phyloP scores from a whole-genome alignment of 768 basidiomycete species.

The Xerocomellus amylosporus region DNA sequence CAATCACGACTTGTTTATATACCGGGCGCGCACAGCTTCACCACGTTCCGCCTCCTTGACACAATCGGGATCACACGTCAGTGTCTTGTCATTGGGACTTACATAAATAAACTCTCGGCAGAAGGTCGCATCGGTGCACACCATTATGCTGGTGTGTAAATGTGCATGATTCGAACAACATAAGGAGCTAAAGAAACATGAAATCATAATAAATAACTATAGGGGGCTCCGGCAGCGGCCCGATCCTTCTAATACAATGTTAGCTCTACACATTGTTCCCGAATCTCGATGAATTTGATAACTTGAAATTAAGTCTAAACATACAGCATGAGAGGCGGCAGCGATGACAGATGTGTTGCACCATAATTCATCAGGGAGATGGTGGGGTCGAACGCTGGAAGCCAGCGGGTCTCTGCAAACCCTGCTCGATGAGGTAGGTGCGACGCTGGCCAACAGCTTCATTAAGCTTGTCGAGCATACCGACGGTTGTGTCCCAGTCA shows the following conservation, averaged over 20 bases:
- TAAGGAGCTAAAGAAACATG: neutral
- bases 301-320: conserved; percentile 9
- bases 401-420: conserved; percentile 27
- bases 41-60: too few species aligned
- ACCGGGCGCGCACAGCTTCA: too few species aligned
- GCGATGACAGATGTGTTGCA: neutral
- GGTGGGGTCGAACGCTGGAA: conserved; percentile 22
- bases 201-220: neutral
- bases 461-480: conserved; percentile 72
- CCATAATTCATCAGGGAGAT: conserved; percentile 7
- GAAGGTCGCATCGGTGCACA: too few species aligned
- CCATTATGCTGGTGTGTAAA: too few species aligned
- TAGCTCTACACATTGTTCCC: too few species aligned
- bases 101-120: too few species aligned
- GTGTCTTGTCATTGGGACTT: too few species aligned
- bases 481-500: conserved; percentile 75
- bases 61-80: too few species aligned
- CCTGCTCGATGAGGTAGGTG: conserved; percentile 21
- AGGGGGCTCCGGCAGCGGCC: too few species aligned
- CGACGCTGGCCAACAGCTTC: conserved; percentile 36
- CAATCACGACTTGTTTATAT: too few species aligned
- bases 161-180: neutral
- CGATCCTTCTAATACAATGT: neutral
- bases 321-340: conserved; percentile 1
- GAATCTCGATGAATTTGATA: neutral